Conservation (phyloP, 768 basidiomycete species). For the Termitomyces sp. region DNA sequence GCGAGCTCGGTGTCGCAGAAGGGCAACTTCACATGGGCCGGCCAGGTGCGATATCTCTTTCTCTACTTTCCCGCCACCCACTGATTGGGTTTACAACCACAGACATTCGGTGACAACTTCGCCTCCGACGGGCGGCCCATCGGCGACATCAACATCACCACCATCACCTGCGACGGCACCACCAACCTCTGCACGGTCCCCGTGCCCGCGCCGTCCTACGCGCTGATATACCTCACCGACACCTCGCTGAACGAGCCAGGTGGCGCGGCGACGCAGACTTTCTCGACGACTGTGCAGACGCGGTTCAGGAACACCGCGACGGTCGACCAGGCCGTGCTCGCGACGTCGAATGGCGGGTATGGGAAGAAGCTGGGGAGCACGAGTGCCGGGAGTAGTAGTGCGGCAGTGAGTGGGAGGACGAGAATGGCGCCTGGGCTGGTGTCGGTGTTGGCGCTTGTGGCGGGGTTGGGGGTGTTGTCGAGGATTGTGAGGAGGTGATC, state of each 20-base stretch:
- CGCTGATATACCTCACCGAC: conserved; percentile 64
- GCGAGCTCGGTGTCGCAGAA: conserved; percentile 47
- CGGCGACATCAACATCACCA: conserved; percentile 49
- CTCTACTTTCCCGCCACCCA: no score
- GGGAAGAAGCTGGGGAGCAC: conserved; percentile 24
- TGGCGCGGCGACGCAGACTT: conserved; percentile 33
- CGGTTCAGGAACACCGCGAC: conserved; percentile 49
- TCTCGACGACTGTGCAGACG: conserved; percentile 53
- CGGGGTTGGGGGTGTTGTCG: neutral
- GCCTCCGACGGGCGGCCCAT: conserved; percentile 62
- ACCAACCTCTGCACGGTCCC: conserved; percentile 51
- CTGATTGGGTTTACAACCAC: neutral
- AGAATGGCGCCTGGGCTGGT: neutral
- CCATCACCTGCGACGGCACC: conserved; percentile 52
- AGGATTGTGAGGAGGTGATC: neutral
- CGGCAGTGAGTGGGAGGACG: conserved; percentile 4
- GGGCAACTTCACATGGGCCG: conserved; percentile 57
- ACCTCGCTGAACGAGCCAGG: conserved; percentile 21
- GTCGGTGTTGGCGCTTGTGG: neutral
- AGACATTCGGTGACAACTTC: conserved; percentile 60
- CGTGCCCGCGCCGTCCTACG: conserved; percentile 67
- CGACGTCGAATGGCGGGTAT: conserved; percentile 42
- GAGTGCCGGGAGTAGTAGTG: conserved; percentile 22
- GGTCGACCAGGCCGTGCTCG: conserved; percentile 48
- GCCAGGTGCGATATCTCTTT: conserved; percentile 32